Evolutionary conservation across 176 grass and related monocot genomes (phyloP).

Genomic region (Raddia guianensis): DNA sequence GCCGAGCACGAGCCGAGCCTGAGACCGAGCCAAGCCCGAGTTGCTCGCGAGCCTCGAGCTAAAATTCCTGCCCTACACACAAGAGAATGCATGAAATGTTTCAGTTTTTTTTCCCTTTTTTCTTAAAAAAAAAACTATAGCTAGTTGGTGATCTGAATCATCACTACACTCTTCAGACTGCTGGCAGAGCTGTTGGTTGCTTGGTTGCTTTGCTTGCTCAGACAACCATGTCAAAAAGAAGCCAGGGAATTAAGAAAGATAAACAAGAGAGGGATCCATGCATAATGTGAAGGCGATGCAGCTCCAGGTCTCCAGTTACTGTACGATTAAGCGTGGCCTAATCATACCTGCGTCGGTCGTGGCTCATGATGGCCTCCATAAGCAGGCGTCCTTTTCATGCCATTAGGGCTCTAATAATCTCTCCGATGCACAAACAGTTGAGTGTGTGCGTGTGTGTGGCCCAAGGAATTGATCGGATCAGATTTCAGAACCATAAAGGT

Average conservation of each 20-base stretch:
- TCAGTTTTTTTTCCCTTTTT: too few species aligned
- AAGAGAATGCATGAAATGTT: not conserved
- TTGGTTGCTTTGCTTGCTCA: slow-evolving; percentile 7
- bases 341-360: slow-evolving; percentile 23
- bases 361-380: slow-evolving; percentile 38
- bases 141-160: not conserved
- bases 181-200: not conserved
- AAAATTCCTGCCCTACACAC: not conserved
- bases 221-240: not conserved
- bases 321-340: slow-evolving; percentile 31
- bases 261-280: not conserved
- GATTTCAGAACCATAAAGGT: not conserved
- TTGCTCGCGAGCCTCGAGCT: too few species aligned
- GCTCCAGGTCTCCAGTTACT: slow-evolving; percentile 6
- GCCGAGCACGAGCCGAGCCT: too few species aligned
- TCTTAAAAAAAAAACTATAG: too few species aligned
- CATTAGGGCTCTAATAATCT: slow-evolving; percentile 13
- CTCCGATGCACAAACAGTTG: slow-evolving; percentile 1
- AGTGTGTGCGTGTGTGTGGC: slow-evolving; percentile 26
- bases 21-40: too few species aligned
- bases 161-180: not conserved
- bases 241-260: not conserved
- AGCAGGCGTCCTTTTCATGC: slow-evolving; percentile 35
- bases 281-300: not conserved
- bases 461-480: not conserved